Percentiles rank a stretch among this genome's conserved stretches.
phyloP scores from a whole-genome alignment of 2,329 filamentous ascomycete genomes.

The Beauveria asiatica region DNA sequence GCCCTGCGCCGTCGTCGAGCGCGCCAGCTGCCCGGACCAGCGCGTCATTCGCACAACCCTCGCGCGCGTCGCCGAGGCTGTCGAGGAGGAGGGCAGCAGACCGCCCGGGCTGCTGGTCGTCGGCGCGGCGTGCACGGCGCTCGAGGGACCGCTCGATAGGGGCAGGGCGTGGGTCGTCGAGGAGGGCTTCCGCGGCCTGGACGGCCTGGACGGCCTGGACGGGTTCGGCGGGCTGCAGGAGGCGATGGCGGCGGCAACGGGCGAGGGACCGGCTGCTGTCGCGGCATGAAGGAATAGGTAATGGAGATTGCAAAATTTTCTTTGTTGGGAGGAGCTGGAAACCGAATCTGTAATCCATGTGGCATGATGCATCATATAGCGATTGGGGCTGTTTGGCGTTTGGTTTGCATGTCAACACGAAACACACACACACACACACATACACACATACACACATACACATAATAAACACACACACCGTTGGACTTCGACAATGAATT shows the following conservation, averaged over 20 bases:
- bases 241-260: not conserved
- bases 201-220: slow-evolving; percentile 69
- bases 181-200: slow-evolving; percentile 73
- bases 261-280: not conserved
- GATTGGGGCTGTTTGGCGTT: not conserved
- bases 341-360: not conserved
- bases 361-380: not conserved
- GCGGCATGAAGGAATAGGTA: not conserved
- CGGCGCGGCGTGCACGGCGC: slow-evolving; percentile 71
- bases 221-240: slow-evolving; percentile 20
- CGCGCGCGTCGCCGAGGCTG: slow-evolving; percentile 66
- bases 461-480: not conserved
- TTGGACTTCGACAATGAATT: not conserved
- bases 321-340: not conserved
- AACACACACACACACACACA: not conserved
- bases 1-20: slow-evolving; percentile 86
- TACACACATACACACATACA: not conserved
- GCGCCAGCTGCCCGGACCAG: slow-evolving; percentile 90
- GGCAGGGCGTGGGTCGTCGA: slow-evolving; percentile 73
- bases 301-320: not conserved
- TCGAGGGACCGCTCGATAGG: slow-evolving; percentile 46
- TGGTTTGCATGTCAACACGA: not conserved
- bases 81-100: slow-evolving; percentile 81
- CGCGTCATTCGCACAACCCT: slow-evolving; percentile 84
- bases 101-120: slow-evolving; percentile 85